phyloP scores from a whole-genome alignment of 1,284 basidiomycete species.

The Apiotrichum laibachii region DNA sequence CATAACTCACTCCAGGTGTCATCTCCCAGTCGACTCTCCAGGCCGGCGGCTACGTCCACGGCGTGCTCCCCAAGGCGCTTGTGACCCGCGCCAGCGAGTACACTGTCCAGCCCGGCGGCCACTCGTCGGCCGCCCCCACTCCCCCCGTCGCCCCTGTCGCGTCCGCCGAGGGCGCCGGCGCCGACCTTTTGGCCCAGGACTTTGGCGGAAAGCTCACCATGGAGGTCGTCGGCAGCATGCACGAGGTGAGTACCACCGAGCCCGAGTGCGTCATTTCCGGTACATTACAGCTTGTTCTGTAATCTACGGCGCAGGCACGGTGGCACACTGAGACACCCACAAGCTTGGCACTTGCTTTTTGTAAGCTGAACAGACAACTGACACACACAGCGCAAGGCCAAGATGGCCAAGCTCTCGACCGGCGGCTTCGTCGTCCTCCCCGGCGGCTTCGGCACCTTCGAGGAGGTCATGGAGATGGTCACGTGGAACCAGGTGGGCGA shows the following conservation, averaged over 20 bases:
- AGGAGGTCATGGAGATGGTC: slow-evolving; percentile 86
- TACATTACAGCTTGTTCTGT: neutral
- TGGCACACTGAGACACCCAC: neutral
- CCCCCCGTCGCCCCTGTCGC: neutral
- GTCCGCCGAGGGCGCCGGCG: slow-evolving; percentile 41
- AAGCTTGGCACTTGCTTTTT: too few relatives aligned
- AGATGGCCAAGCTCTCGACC: slow-evolving; percentile 72
- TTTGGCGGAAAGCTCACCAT: slow-evolving; percentile 39
- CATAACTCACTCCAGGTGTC: slow-evolving; percentile 52
- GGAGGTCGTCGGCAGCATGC: slow-evolving; percentile 77
- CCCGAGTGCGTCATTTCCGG: neutral
- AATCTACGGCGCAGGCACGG: neutral
- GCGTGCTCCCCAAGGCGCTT: slow-evolving; percentile 69
- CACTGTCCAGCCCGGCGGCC: slow-evolving; percentile 23
- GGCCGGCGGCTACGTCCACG: slow-evolving; percentile 71
- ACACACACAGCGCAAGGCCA: slow-evolving; percentile 62
- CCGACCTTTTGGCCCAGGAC: slow-evolving; percentile 52
- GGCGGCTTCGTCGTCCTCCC: slow-evolving; percentile 81
- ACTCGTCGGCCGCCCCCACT: slow-evolving; percentile 2
- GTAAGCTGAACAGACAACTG: neutral
- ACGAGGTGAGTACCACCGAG: slow-evolving; percentile 56
- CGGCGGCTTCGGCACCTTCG: slow-evolving; percentile 87
- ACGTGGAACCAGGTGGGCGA: slow-evolving; percentile 64
- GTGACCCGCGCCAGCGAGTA: slow-evolving; percentile 38
- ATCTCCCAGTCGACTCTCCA: slow-evolving; percentile 69